Base-by-base conservation (phyloP, 768 basidiomycete species). In the Mycena epipterygia region DNA sequence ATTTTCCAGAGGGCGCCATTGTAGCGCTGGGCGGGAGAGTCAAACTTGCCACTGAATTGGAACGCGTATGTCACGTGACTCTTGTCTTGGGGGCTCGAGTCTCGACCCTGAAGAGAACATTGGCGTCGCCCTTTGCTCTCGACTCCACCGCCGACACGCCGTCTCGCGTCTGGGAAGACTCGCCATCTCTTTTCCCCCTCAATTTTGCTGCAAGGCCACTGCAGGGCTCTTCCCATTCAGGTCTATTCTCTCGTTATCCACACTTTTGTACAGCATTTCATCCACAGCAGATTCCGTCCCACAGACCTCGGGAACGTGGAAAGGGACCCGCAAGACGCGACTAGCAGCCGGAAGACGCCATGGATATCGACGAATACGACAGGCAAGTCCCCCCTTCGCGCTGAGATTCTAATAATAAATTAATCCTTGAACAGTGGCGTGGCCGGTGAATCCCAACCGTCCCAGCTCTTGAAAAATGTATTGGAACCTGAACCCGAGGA, bases 381-480 rank as follows among this genome's bases (percentile, higher is more conserved):
- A 32, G 56, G 68, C 65, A 51, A 60, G 69, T 35, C 37, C n/a
- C 17, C 30, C 23, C 35, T 71, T 32, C 49, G 55, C 67, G 42
- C 49, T 52, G 3, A 42, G 19, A 42, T 37, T 27, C 37, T 67
- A 64, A 51, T 63, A 64, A 33, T 66, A 63, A n/a, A 57, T 37
- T 39, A 23, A 72, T 63, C 13, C 30, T 64, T 32, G n/a, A 68
- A 69, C 67, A 90, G 88, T 76, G 85, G 85, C 74, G 65, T 78
- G 29, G 81, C 44, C n/a, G 61, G 77, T 27, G 83, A 84, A 70
- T 87, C 89, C n/a, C 90, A 91, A 70, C 83, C 89, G 7, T 87
- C 87, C 23, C 86, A 90, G 64, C 74, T 90, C 44, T 76, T 91
- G 57, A 79, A 85, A 58, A 82, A 87, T 65, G 82, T 88, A 9